Evolutionary conservation across 2,329 filamentous ascomycete species (phyloP), one percentile per base, ranked within the genome.

Genomic region (Xylariaceae sp.): DNA sequence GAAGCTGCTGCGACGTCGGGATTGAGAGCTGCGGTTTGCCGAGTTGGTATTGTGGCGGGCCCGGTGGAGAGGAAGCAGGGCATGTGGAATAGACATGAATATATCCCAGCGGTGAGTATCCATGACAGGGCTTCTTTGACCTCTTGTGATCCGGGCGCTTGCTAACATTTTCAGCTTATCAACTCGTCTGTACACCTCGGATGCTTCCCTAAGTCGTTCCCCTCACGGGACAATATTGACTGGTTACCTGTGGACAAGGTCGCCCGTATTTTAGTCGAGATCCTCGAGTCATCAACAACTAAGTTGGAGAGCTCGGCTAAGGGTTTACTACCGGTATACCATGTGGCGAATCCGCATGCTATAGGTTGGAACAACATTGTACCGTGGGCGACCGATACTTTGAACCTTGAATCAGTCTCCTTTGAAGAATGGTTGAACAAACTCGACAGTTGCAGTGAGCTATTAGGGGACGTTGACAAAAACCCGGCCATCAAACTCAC

Each of bases 51-150:
- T 16, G 39, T 52, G 3, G 49, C 39, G 1, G 40, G 39, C 3
- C 29, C 40, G 3, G 23, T 52, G 3, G 49, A 52, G 23, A 36
- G 40, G 40, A 24, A n/a, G 11, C 28, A 45, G 29, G 49, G 40
- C 16, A 53, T 53, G 31, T 53, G 50, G 50, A 45, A 53, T 53
- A n/a, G 40, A 8, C 50, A 46, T 24, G 40, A 53, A 17, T 46
- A 45, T 19, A 46, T 53, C n/a, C 39, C 40, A 9, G 40, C 50
- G 23, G 50, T 53, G 31, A 53, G 50, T 53, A 6, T n/a, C 4
- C 34, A n/a, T 19, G 21, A 23, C 21, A 16, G n/a, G n/a, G n/a
- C n/a, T n/a, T n/a, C n/a, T n/a, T 19, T 3, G 16, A 16, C 26
- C 12, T 52, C 24, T 4, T 31, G 6, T 21, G 3, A 2, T 14